phyloP scores from a whole-genome alignment of 2,329 filamentous ascomycete species.

The Verticillium nonalfalfae region DNA sequence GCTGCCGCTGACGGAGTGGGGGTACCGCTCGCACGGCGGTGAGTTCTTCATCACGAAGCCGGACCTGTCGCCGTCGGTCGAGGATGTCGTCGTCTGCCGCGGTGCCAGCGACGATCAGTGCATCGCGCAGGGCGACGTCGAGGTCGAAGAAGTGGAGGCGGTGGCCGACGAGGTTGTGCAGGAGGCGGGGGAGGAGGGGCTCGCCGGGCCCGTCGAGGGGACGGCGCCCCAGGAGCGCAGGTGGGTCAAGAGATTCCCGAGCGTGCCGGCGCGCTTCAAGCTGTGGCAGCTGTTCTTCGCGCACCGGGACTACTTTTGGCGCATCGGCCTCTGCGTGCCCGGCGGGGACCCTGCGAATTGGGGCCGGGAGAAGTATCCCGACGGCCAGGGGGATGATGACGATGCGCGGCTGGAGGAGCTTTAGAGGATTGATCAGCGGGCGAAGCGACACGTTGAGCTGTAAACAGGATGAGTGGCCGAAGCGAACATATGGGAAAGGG shows the following conservation, averaged over 20 bases:
- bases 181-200: constrained; percentile 3
- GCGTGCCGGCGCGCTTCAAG: constrained; percentile 49
- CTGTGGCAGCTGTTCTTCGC: constrained; percentile 93
- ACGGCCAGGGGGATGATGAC: constrained; percentile 4
- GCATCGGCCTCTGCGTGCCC: constrained; percentile 82
- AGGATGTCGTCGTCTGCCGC: constrained; percentile 64
- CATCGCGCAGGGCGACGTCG: constrained; percentile 53
- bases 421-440: constrained; percentile 9
- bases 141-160: constrained; percentile 18
- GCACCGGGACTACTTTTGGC: constrained; percentile 95
- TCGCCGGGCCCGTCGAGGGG: background rate
- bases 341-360: constrained; percentile 67
- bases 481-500: constrained; percentile 1
- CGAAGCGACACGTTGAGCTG: constrained; percentile 11
- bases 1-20: constrained; percentile 82
- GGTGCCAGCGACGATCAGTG: constrained; percentile 69
- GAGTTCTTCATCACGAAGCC: constrained; percentile 80
- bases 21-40: constrained; percentile 75
- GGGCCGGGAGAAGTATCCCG: constrained; percentile 40
- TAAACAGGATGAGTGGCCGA: constrained; percentile 6
- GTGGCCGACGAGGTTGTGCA: constrained; percentile 14
- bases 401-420: constrained; percentile 7
- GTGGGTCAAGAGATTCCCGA: constrained; percentile 36
- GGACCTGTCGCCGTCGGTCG: constrained; percentile 58
- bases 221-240: constrained; percentile 16